Evolutionary conservation across 2,329 filamentous ascomycete genomes (phyloP), one percentile per base, ranked within the genome.

Genomic region (Colletotrichum caudatum): DNA sequence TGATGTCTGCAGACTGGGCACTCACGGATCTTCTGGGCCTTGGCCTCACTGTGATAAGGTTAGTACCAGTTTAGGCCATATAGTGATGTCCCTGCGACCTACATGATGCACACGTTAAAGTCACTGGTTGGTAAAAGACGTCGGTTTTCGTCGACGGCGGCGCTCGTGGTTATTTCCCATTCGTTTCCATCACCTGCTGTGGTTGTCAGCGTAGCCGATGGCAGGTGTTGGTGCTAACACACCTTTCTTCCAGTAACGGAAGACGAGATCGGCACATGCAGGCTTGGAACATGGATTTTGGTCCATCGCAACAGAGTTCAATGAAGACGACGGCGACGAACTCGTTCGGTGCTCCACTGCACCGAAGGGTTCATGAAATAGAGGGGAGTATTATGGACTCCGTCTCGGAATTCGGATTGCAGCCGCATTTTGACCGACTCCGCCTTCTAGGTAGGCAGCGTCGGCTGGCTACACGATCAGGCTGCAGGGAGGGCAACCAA

Each of bases 1-100:
- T 70, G 69, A 0, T 33, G 20, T 5, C 66, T 76, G 39, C 81
- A 83, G 6, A 18, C 39, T 1, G 48, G 2, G 33, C 80, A 82
- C 5, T 69, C 50, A 23, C 80, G 80, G 14, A 80, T 74, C 2
- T 53, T 58, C 26, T 80, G 77, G 1, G 81, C 80, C 11, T 76
- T 74, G 2, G 80, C 77, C 18, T 78, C 73, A 37, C 81, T 82
- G 1, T 7, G 14, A 29, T 4, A 7, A 12, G 14, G 35, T 72
- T 20, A 72, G 54, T 12, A 33, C 14, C 26, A 26, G 9, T 11
- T 2, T 37, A n/a, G 12, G 12, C 7, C 12, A 29, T 29, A 29
- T 4, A n/a, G 20, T 37, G 14, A 9, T 12, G 16, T 39, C 18
- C 23, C 35, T 33, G 18, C 12, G 6, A 61, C 70, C 14, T 46